Base-by-base conservation (phyloP, 257 asterid genomes). In the Thymus mandschuricus region DNA sequence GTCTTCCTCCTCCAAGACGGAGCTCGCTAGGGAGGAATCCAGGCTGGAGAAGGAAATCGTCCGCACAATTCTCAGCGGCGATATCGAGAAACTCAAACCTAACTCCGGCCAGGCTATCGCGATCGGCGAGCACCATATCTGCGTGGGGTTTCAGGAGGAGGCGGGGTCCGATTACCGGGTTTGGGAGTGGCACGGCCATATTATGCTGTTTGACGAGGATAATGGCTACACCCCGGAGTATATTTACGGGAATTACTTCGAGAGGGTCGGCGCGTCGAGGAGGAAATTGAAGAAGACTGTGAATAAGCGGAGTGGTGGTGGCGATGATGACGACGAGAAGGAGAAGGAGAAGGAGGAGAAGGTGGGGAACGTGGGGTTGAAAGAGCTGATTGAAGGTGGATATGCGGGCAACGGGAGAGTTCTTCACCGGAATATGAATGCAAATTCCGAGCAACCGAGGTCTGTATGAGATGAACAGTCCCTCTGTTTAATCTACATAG, bases 141-240 rank as follows among this genome's bases (percentile, higher is more conserved):
- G 99, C 71, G 88, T 95, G 2, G 97, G 97, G 56, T 92, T 87
- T 81, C 96, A 89, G 28, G 92, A 92, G 77, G 98, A 95, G 11
- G 48, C 77, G 0, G 94, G 79, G 49, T 88, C 96, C 6, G 96
- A 87, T 80, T 88, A 89, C 65, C 88, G 98, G 15, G 98, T 90
- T 3, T 92, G 99, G 97, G 99, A 95, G 80, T 95, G 99, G 99
- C 99, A 92, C 35, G 99, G 99, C 1, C 98, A 95, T 75, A 81
- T 92, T 6, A 88, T 90, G 96, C 60, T 92, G 77, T 89, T 92
- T 68, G 97, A 92, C 76, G 99, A 92, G 76, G 97, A 92, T 76
- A 85, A 89, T 72, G 99, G 97, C 30, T 95, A 87, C 74, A 76
- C 83, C 0, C 96, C 97, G 6, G 99, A 95, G 81, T 95, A 95